Evolutionary conservation across 2,329 filamentous ascomycete genomes (phyloP).

Genomic region (Ustilaginoidea virens): DNA sequence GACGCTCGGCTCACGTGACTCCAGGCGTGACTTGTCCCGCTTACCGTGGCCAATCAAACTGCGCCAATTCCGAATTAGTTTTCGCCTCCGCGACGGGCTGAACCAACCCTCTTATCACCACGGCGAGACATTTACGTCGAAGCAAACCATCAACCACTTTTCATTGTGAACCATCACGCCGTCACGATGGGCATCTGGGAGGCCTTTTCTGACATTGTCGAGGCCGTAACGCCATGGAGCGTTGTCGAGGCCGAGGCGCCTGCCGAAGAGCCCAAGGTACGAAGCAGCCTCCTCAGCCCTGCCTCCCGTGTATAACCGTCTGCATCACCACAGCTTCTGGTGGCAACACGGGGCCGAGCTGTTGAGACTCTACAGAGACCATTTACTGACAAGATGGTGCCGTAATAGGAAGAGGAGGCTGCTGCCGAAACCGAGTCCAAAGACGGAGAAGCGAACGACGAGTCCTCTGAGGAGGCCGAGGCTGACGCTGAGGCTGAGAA

Average conservation of each 20-base stretch:
- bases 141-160: constrained; percentile 19
- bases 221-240: constrained; percentile 50
- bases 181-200: constrained; percentile 53
- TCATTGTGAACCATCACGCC: constrained; percentile 23
- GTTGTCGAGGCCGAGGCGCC: constrained; percentile 51
- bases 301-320: too few relatives aligned
- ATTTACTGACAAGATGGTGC: neutral
- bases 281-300: constrained; percentile 8
- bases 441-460: constrained; percentile 13
- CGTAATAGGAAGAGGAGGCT: constrained; percentile 17
- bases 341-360: too few relatives aligned
- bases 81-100: constrained; percentile 21
- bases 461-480: constrained; percentile 10
- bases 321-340: neutral
- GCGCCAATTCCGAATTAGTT: constrained; percentile 33
- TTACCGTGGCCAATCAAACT: constrained; percentile 27
- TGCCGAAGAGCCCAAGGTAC: constrained; percentile 47
- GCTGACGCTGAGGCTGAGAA: constrained; percentile 18
- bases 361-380: too few relatives aligned
- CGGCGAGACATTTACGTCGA: constrained; percentile 16
- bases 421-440: constrained; percentile 39
- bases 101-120: constrained; percentile 19
- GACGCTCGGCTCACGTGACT: constrained; percentile 15
- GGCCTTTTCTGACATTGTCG: constrained; percentile 45
- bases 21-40: constrained; percentile 3